These are phyloP conservation scores for Rhizophora mangle DNA, from an alignment of 345 rosid species.

Conservation along the genomic window DNA sequence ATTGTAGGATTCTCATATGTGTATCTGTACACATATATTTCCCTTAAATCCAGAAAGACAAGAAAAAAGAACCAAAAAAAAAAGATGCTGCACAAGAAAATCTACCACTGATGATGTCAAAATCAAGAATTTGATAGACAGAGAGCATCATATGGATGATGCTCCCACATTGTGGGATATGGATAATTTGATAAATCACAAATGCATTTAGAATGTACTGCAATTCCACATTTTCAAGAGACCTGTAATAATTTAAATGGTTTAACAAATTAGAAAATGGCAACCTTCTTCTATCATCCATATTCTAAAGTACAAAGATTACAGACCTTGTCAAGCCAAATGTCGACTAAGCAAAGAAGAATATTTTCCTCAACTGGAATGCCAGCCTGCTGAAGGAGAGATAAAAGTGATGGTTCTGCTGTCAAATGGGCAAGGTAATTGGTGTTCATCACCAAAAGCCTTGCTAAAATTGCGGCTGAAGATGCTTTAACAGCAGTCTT, in stretches of 20 bases:
- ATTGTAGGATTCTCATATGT: not conserved
- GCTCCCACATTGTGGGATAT: too few relatives aligned
- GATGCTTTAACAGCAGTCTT: slow-evolving; percentile 80
- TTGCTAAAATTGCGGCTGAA: slow-evolving; percentile 83
- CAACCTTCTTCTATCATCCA: not conserved
- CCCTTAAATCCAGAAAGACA: not conserved
- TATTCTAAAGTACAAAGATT: slow-evolving; percentile 6
- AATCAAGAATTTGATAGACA: too few relatives aligned
- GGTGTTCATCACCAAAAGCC: slow-evolving; percentile 94
- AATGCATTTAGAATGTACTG: not conserved
- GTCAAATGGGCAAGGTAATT: slow-evolving; percentile 81
- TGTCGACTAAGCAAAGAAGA: slow-evolving; percentile 81
- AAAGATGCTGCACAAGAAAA: not conserved
- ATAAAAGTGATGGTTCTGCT: slow-evolving; percentile 71
- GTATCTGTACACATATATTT: not conserved
- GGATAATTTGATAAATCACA: too few relatives aligned
- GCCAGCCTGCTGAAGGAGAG: slow-evolving; percentile 74
- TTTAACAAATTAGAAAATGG: not conserved
- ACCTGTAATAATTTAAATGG: not conserved
- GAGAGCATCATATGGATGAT: too few relatives aligned
- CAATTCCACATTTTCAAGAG: not conserved
- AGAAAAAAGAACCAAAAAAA: not conserved
- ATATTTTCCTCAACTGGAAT: slow-evolving; percentile 58
- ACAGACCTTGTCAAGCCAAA: slow-evolving; percentile 97
- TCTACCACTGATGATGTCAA: not conserved